Base-by-base conservation (phyloP, 805 yeast genomes). In the Saturnispora kantuleensis region DNA sequence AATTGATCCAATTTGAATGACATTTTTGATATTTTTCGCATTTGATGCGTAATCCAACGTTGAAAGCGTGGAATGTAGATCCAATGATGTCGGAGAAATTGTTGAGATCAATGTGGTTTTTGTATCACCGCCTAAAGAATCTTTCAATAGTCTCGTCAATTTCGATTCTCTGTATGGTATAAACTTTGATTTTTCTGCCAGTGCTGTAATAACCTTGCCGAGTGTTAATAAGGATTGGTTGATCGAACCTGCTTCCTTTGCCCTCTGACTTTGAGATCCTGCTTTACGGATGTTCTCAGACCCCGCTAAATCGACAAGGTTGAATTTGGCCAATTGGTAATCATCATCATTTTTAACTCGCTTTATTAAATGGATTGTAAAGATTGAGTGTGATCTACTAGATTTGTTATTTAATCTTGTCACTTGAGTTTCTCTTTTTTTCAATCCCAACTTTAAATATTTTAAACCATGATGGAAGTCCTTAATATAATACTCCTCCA, bases 251-350 rank as follows among this genome's bases (percentile, higher is more conserved):
- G 97, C 96, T 58, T 90, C 98, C 52, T 87, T 79, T 0, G 96
- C 96, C 37, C 96, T 71, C 57, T 78, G 82, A 52, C 84, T 79
- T 18, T 77, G 70, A 0, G 97, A 96, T 3, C 98, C 98, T 0
- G 96, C 84, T 54, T 87, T 69, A 50, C 70, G 75, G 44, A 90
- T 81, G 58, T 89, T 89, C 60, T 90, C 98, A 5, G 95, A 84
- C 0, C 98, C 97, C 0, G 97, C 98, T 51, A 90, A 69, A 65
- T 90, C 97, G 5, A 90, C 97, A 17, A 88, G 66, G 57, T 88
- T 43, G 11, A 43, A 43, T 45, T 65, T 64, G 6, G 67, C 58
- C 37, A 51, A 52, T 13, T 57, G 56, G 39, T 60, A 64, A 35
- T 56, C 60, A 6, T 50, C 39, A 7, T 53, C 58, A 32, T 39